Base-by-base conservation (phyloP, 371 early-diverging fungal species). In the Syncephalis fuscata region DNA sequence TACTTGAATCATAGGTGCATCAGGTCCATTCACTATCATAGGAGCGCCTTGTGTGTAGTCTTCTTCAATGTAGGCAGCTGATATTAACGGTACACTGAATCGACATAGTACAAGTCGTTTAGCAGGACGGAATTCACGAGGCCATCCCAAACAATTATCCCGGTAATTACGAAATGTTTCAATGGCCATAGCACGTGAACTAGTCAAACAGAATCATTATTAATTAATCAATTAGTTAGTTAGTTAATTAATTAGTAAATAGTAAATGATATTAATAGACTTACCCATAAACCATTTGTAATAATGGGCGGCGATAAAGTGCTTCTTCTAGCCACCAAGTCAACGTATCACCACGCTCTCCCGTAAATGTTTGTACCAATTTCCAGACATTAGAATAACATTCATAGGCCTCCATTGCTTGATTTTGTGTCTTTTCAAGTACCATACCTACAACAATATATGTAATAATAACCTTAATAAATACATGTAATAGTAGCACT, bases 271-370 rank as follows among this genome's bases (percentile, higher is more conserved):
- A 45, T 21, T 15, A 22, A 17, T 19, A 20, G 22, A 46, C 55
- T 60, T 72, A 72, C 74, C 64, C 60, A 21, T 66, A 54, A 26
- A 65, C 57, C 50, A 78, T 49, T 36, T 72, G 65, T 32, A 78
- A 46, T 41, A 81, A 53, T 1, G 72, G 59, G 0, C 69, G 72
- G 27, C 80, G 69, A 51, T 82, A 84, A 44, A 84, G 61, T 7
- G 79, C 76, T 45, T 74, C 71, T 48, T 84, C 82, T 8, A 72
- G 58, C 82, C 85, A 82, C 43, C 74, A 67, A 14, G 61, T 54
- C 45, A 76, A 56, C 46, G 75, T 69, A 17, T 65, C 69, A 21
- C 63, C 48, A 49, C 58, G 61, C 22, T 59, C 60, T 23, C 45
- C 43, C 37, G 68, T 49, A 25, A 60, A 49, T 42, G 65, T 58